phyloP scores from a whole-genome alignment of 2,329 filamentous ascomycete species.

The Tolypocladium endophyticum region DNA sequence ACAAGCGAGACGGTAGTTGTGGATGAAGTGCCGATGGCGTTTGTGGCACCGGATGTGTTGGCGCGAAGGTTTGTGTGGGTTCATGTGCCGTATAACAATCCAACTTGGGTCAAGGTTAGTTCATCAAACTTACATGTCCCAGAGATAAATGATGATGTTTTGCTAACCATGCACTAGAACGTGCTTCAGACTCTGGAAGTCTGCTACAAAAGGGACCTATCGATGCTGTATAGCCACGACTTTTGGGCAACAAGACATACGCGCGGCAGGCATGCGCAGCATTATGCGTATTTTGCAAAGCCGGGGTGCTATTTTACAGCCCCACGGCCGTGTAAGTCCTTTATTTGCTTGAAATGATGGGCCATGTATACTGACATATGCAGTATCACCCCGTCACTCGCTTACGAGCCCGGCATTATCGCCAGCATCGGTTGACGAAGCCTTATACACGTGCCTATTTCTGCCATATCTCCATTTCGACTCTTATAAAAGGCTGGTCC shows the following conservation, averaged over 20 bases:
- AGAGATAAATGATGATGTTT: too few relatives aligned
- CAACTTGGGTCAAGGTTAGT: slow-evolving; percentile 44
- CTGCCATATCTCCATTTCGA: slow-evolving; percentile 55
- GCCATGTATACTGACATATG: accelerated
- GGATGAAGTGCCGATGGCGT: slow-evolving; percentile 17
- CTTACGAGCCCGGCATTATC: slow-evolving; percentile 17
- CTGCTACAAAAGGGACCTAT: slow-evolving; percentile 24
- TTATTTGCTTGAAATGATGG: neutral
- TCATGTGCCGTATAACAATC: slow-evolving; percentile 46
- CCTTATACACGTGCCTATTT: slow-evolving; percentile 37
- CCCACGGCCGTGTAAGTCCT: slow-evolving; percentile 19
- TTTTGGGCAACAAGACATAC: slow-evolving; percentile 39
- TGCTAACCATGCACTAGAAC: slow-evolving; percentile 17
- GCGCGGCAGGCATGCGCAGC: slow-evolving; percentile 35
- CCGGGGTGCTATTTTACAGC: slow-evolving; percentile 37
- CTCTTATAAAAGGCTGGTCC: slow-evolving; percentile 47
- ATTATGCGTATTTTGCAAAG: slow-evolving; percentile 38
- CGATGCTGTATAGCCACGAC: slow-evolving; percentile 31
- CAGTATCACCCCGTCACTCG: slow-evolving; percentile 26
- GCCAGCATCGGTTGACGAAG: slow-evolving; percentile 12
- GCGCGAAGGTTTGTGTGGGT: slow-evolving; percentile 46
- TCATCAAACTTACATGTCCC: neutral
- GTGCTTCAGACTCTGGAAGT: slow-evolving; percentile 33
- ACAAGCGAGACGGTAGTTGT: slow-evolving; percentile 16
- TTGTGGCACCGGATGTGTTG: slow-evolving; percentile 21